Percentiles rank a stretch among this genome's conserved stretches.
These are phyloP conservation scores for Syncephalastrum contaminatum DNA, from an alignment of 371 early-diverging fungal genomes.

Conservation along the genomic window DNA sequence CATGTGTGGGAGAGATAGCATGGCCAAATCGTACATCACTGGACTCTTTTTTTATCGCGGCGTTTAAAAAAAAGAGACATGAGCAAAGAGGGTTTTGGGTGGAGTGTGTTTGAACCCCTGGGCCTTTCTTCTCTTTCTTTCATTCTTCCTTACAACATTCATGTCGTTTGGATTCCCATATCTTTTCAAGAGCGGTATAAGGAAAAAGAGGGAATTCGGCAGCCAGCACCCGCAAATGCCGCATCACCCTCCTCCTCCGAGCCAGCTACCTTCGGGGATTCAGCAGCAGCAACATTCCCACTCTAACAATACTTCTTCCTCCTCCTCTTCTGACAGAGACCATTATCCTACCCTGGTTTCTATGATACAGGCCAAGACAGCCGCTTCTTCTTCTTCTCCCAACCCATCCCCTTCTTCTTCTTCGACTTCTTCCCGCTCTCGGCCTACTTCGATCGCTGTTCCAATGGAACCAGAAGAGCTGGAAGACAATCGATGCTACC, in stretches of 20 bases:
- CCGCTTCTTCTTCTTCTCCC: constrained; percentile 11
- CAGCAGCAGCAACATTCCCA: constrained; percentile 4
- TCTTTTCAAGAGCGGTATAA: constrained; percentile 30
- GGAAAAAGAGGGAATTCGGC: constrained; percentile 25
- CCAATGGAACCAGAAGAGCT: constrained; percentile 40
- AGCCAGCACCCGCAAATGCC: constrained; percentile 9
- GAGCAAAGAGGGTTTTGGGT: background rate
- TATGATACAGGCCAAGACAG: constrained; percentile 27
- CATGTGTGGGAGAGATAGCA: background rate
- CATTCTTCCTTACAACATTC: background rate
- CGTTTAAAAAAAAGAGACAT: no score
- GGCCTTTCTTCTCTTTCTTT: constrained; percentile 6
- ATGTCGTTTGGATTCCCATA: constrained; percentile 34
- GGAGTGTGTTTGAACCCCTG: constrained; percentile 7
- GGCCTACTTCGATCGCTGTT: constrained; percentile 13
- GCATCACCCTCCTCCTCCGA: constrained; percentile 2
- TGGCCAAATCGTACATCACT: background rate
- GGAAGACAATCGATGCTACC: constrained; percentile 52
- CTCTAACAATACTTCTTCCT: background rate
- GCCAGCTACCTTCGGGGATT: background rate
- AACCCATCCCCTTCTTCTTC: constrained; percentile 23
- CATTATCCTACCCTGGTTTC: constrained; percentile 38
- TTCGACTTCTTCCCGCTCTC: constrained; percentile 19
- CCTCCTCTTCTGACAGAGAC: constrained; percentile 3
- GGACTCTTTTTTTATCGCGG: background rate